A percentile compares a stretch with the other conserved stretches of the same genome.
Conservation (phyloP, 164 flowering plant species). For the Vitis labrusca region DNA sequence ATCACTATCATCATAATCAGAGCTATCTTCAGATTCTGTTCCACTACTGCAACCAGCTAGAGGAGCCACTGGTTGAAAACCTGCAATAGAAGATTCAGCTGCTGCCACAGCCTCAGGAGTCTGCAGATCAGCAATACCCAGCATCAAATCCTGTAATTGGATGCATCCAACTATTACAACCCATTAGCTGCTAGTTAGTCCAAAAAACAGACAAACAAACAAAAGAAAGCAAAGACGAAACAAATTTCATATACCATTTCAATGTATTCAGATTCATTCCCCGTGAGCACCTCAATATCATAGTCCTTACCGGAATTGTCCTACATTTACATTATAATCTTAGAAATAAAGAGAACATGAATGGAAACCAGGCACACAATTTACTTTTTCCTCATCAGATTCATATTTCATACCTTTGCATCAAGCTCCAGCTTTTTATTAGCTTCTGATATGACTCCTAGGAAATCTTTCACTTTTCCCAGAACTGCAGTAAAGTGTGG, state of each 20-base stretch:
- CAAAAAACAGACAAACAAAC: no score
- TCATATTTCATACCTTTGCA: conserved; percentile 38
- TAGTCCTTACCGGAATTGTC: conserved; percentile 45
- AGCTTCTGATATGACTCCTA: conserved; percentile 75
- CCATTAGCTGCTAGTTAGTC: background rate
- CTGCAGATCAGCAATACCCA: conserved; percentile 85
- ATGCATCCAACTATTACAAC: background rate
- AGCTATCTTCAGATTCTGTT: conserved; percentile 37
- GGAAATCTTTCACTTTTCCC: conserved; percentile 71
- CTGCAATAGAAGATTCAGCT: conserved; percentile 73
- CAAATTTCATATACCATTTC: conserved; percentile 60
- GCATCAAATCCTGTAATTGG: conserved; percentile 66
- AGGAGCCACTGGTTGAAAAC: conserved; percentile 35
- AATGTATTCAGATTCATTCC: conserved; percentile 69
- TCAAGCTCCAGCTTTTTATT: conserved; percentile 59
- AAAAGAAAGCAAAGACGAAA: background rate
- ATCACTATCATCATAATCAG: conserved; percentile 15
- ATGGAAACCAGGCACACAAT: background rate
- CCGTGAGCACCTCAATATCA: conserved; percentile 76
- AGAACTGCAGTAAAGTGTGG: conserved; percentile 44
- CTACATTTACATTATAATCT: conserved; percentile 20
- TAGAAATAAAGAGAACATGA: background rate
- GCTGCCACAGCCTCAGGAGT: conserved; percentile 89
- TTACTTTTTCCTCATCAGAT: background rate
- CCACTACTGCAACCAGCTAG: conserved; percentile 24